phyloP scores from a whole-genome alignment of 306 rosid genomes.

The Cajanus cajan region DNA sequence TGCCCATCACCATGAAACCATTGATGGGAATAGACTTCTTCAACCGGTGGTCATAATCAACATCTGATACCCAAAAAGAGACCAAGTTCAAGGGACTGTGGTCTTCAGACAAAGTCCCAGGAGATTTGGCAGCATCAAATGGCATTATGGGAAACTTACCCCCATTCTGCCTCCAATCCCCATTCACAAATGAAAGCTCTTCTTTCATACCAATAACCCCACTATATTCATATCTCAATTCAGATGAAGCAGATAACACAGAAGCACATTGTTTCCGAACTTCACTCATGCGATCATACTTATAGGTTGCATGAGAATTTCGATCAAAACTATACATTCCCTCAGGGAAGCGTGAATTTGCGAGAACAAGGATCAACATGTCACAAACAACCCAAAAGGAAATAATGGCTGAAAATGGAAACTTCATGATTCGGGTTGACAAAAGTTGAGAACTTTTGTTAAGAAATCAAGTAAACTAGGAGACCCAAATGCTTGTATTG shows the following conservation, averaged over 20 bases:
- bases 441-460: constrained; percentile 12
- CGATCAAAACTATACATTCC: constrained; percentile 28
- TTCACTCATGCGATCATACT: constrained; percentile 68
- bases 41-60: constrained; percentile 59
- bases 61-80: constrained; percentile 70
- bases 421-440: constrained; percentile 47
- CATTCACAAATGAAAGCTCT: constrained; percentile 65
- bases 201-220: constrained; percentile 45
- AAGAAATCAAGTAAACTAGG: not conserved
- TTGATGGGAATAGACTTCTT: constrained; percentile 55
- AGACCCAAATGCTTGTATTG: constrained; percentile 25
- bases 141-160: constrained; percentile 76
- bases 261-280: constrained; percentile 65
- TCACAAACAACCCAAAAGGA: constrained; percentile 45
- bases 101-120: constrained; percentile 14
- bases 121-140: constrained; percentile 41
- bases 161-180: constrained; percentile 78
- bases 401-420: constrained; percentile 44
- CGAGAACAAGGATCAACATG: constrained; percentile 43
- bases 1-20: constrained; percentile 64
- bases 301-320: constrained; percentile 33
- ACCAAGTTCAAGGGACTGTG: constrained; percentile 48
- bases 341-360: constrained; percentile 44
- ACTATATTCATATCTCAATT: constrained; percentile 48
- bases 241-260: constrained; percentile 70